These are phyloP conservation scores for Saturnispora sekii DNA, from an alignment of 805 yeast genomes.

Conservation along the genomic window DNA sequence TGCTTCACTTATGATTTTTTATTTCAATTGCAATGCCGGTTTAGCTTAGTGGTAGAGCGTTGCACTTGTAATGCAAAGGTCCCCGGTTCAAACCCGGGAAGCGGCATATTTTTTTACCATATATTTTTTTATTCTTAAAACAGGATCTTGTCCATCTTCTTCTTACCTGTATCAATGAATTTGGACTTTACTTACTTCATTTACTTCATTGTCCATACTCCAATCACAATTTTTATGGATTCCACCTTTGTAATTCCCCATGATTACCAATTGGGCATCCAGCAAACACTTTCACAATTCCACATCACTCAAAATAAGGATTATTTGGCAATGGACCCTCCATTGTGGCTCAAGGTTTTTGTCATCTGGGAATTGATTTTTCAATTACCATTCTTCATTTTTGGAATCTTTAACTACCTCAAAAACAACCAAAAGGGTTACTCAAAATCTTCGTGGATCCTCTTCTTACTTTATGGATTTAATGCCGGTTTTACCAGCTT, in stretches of 20 bases:
- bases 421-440: constrained; percentile 11
- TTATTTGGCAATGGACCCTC: constrained; percentile 44
- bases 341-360: constrained; percentile 60
- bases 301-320: constrained; percentile 66
- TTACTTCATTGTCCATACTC: constrained; percentile 49
- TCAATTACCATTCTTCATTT: constrained; percentile 72
- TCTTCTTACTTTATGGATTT: constrained; percentile 58
- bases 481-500: constrained; percentile 77
- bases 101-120: constrained; percentile 39
- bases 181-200: constrained; percentile 20
- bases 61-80: constrained; percentile 99
- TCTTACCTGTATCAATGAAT: constrained; percentile 4
- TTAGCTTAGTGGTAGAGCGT: constrained; percentile 99
- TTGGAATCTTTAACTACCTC: constrained; percentile 28
- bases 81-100: constrained; percentile 90
- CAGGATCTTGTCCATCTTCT: background rate
- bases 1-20: no score
- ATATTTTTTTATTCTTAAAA: background rate
- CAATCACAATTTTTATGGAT: constrained; percentile 69
- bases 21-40: constrained; percentile 45
- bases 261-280: constrained; percentile 36
- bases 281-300: constrained; percentile 39
- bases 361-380: constrained; percentile 63
- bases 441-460: constrained; percentile 18
- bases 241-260: constrained; percentile 59